Percentiles rank a stretch among this genome's conserved stretches.
Evolutionary conservation across 306 rosid species (phyloP).

Genomic region (Quercus alba): DNA sequence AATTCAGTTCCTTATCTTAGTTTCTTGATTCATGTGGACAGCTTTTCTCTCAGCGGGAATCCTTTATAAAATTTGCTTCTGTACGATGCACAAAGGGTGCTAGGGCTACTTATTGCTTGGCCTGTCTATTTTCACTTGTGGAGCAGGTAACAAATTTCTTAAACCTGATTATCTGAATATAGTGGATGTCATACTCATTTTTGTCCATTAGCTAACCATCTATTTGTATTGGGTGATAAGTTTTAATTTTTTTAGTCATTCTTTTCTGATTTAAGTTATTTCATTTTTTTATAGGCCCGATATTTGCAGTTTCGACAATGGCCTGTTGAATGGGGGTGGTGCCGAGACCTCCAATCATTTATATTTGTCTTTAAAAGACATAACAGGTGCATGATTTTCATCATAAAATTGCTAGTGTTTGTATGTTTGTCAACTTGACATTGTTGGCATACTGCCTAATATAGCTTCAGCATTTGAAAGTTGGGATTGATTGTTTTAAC

Average conservation of each 20-base stretch:
- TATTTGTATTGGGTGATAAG: not conserved
- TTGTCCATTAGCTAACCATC: not conserved
- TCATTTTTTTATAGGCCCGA: constrained; percentile 45
- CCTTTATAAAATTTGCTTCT: constrained; percentile 52
- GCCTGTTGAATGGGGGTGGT: constrained; percentile 99
- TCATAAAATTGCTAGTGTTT: not conserved
- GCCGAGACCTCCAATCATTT: constrained; percentile 90
- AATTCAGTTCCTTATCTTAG: constrained; percentile 17
- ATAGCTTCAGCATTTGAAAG: not conserved
- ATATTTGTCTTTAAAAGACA: constrained; percentile 83
- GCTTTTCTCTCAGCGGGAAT: constrained; percentile 55
- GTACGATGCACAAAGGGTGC: constrained; percentile 46
- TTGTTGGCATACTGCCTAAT: not conserved
- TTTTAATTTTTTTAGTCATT: not conserved
- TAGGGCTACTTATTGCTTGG: constrained; percentile 73
- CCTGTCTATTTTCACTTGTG: constrained; percentile 81
- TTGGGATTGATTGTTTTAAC: not conserved
- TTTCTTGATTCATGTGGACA: constrained; percentile 36
- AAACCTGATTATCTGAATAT: not conserved
- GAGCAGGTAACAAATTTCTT: constrained; percentile 69
- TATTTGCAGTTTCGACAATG: constrained; percentile 69
- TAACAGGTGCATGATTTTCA: constrained; percentile 63
- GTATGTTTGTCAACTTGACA: not conserved
- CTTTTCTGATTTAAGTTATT: constrained; percentile 2
- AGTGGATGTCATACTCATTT: not conserved